Evolutionary conservation across 768 basidiomycete genomes (phyloP).

Genomic region (Coprinopsis strossmayeri): DNA sequence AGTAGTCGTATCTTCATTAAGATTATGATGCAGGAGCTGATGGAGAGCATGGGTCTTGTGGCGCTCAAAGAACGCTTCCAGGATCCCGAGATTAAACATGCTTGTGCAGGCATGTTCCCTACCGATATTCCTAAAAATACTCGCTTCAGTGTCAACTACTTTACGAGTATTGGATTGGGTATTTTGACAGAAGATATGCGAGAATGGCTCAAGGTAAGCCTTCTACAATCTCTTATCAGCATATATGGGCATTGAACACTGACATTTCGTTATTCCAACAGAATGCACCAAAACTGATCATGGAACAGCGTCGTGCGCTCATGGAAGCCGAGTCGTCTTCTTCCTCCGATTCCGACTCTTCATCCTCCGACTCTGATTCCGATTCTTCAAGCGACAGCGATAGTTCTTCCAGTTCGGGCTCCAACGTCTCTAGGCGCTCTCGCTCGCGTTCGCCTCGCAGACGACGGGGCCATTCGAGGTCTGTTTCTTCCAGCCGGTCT

Average conservation of each 20-base stretch:
- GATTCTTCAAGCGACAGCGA: constrained; percentile 17
- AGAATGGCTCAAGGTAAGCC: constrained; percentile 82
- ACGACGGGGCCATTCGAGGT: neutral
- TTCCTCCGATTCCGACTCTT: constrained; percentile 30
- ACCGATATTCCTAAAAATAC: constrained; percentile 96
- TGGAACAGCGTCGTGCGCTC: constrained; percentile 90
- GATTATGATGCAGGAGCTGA: constrained; percentile 93
- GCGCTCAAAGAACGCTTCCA: constrained; percentile 83
- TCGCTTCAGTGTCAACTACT: constrained; percentile 95
- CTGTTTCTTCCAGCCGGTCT: neutral
- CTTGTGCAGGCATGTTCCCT: constrained; percentile 87
- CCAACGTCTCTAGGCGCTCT: constrained; percentile 15
- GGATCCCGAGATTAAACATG: constrained; percentile 72
- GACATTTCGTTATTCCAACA: constrained; percentile 26
- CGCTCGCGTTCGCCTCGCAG: constrained; percentile 9
- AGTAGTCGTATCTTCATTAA: constrained; percentile 96
- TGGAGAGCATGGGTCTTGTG: constrained; percentile 90
- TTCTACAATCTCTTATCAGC: constrained; percentile 2
- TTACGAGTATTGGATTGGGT: constrained; percentile 91
- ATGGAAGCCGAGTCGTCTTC: constrained; percentile 61
- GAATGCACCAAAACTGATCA: constrained; percentile 89
- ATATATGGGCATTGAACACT: neutral
- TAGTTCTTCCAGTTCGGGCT: constrained; percentile 18
- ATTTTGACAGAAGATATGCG: constrained; percentile 93
- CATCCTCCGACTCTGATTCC: constrained; percentile 22